Conservation (phyloP, 225 moss, liverwort and hornwort species). For the Ulota crispa region DNA sequence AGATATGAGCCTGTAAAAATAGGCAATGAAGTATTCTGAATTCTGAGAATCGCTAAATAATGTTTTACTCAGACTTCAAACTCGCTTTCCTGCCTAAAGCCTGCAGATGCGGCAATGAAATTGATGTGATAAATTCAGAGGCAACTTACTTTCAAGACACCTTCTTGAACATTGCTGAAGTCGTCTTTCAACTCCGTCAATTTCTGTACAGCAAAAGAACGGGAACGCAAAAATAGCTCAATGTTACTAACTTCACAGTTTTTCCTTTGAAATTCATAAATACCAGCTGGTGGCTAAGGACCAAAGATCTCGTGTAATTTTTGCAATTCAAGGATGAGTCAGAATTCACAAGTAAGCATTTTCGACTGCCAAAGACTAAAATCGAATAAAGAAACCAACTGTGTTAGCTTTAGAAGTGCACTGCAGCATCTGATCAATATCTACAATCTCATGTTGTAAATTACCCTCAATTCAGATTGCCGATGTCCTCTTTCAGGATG, state of each 20-base stretch:
- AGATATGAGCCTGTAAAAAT: background rate
- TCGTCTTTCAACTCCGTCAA: conserved; percentile 39
- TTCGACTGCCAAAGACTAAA: background rate
- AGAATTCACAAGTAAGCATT: background rate
- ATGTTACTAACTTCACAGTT: background rate
- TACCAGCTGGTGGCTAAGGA: background rate
- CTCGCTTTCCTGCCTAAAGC: background rate
- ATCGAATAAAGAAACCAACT: background rate
- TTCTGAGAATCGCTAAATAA: background rate
- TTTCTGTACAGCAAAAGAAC: conserved; percentile 28
- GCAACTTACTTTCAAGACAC: conserved; percentile 36
- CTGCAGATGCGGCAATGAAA: background rate
- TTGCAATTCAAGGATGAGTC: background rate
- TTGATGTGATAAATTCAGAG: background rate
- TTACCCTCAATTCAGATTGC: conserved; percentile 39
- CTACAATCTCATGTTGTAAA: background rate
- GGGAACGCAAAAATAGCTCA: background rate
- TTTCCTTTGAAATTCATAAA: background rate
- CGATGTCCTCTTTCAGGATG: conserved; percentile 33
- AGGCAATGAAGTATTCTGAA: background rate
- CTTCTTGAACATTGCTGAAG: conserved; percentile 40
- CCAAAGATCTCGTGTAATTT: background rate
- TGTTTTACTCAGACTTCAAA: background rate
- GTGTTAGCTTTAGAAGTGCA: background rate
- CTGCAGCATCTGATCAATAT: background rate